A percentile compares a stretch with the other conserved stretches of the same genome.
Evolutionary conservation across 2,329 filamentous ascomycete species (phyloP).

Genomic region (Epichloe gansuensis): DNA sequence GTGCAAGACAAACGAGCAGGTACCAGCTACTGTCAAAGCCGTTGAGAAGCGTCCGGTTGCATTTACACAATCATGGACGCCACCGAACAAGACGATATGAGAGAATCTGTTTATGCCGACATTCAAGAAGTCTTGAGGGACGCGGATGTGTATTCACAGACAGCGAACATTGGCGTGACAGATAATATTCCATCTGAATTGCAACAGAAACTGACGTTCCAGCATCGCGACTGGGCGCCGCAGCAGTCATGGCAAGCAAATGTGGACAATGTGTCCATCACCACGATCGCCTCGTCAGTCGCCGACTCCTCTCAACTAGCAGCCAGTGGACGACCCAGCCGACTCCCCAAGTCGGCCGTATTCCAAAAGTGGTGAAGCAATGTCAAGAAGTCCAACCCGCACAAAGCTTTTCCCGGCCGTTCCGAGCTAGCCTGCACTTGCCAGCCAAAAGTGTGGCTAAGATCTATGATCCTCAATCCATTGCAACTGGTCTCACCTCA

Average conservation of each 20-base stretch:
- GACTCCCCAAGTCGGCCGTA: conserved; percentile 72
- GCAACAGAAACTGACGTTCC: neutral
- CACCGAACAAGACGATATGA: conserved; percentile 41
- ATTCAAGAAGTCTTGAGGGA: conserved; percentile 37
- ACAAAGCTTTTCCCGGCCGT: conserved; percentile 78
- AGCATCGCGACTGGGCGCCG: neutral
- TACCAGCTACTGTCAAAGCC: conserved; percentile 36
- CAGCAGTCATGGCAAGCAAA: neutral
- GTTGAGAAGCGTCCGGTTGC: conserved; percentile 40
- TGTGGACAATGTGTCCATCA: neutral
- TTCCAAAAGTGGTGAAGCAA: conserved; percentile 67
- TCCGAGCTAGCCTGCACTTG: conserved; percentile 40
- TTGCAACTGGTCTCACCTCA: conserved; percentile 37
- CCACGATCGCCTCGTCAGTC: neutral
- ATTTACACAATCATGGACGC: conserved; percentile 51
- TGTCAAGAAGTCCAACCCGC: conserved; percentile 55
- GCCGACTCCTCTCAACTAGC: conserved; percentile 1
- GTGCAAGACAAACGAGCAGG: conserved; percentile 22
- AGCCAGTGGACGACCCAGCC: conserved; percentile 29
- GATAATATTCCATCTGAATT: neutral
- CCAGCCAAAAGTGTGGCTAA: conserved; percentile 19
- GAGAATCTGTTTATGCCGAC: conserved; percentile 30
- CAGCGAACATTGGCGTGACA: conserved; percentile 6
- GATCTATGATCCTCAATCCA: conserved; percentile 21
- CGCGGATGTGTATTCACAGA: conserved; percentile 26